A percentile compares a stretch with the other conserved stretches of the same genome.
Conservation (phyloP, 108 stramenopile species). For the Chaetoceros muelleri region DNA sequence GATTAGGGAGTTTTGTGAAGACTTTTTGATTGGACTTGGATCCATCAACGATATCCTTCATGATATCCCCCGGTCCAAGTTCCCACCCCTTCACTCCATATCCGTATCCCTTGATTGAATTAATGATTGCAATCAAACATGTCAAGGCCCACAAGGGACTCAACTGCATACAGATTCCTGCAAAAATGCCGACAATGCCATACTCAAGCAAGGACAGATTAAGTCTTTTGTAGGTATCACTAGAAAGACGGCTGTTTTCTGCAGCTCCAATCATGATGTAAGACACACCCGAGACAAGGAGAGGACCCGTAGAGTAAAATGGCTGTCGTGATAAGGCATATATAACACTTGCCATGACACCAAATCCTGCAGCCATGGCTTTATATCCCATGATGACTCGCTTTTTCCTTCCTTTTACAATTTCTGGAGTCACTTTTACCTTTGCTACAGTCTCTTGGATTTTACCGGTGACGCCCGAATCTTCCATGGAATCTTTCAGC, state of each 20-base stretch:
- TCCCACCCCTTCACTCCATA: conserved; percentile 43
- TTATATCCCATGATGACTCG: conserved; percentile 31
- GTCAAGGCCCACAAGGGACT: conserved; percentile 11
- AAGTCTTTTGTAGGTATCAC: conserved; percentile 61
- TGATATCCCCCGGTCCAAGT: neutral
- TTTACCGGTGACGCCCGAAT: neutral
- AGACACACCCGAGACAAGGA: conserved; percentile 23
- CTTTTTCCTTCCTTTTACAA: conserved; percentile 29
- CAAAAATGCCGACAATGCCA: conserved; percentile 16
- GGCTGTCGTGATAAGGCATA: conserved; percentile 8
- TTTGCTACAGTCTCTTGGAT: neutral
- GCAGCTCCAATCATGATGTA: conserved; percentile 38
- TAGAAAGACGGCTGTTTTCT: conserved; percentile 33
- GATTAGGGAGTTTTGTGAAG: conserved; percentile 11
- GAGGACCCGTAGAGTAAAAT: conserved; percentile 12
- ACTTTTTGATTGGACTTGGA: conserved; percentile 6
- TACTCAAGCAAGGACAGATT: conserved; percentile 27
- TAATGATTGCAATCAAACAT: conserved; percentile 7
- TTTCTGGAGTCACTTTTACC: neutral
- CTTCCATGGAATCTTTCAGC: neutral
- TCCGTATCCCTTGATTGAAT: conserved; percentile 31
- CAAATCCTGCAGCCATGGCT: conserved; percentile 10
- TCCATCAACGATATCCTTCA: conserved; percentile 11
- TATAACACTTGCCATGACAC: conserved; percentile 1
- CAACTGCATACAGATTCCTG: neutral